phyloP scores from a whole-genome alignment of 129 eudicot species.

The Flaveria brownii region DNA sequence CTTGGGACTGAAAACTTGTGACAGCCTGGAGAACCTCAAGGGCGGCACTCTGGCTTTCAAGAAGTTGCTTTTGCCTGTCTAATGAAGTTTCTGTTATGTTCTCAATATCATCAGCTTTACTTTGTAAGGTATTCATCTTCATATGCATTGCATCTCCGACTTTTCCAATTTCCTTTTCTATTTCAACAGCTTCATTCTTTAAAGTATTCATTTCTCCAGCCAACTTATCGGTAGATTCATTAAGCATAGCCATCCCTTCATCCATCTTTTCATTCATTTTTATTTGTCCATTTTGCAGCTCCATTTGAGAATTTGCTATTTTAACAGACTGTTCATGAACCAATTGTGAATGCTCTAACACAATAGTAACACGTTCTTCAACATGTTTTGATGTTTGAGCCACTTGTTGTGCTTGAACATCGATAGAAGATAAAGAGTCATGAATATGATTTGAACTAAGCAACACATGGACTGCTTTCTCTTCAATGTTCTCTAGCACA shows the following conservation, averaged over 20 bases:
- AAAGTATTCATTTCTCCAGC: constrained; percentile 51
- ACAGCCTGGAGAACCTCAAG: constrained; percentile 56
- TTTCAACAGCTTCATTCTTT: constrained; percentile 59
- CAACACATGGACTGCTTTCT: constrained; percentile 49
- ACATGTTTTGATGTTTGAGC: constrained; percentile 54
- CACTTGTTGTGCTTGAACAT: constrained; percentile 48
- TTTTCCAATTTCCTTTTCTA: constrained; percentile 62
- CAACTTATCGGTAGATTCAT: constrained; percentile 53
- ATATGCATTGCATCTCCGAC: constrained; percentile 58
- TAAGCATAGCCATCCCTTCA: constrained; percentile 54
- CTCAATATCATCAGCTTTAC: constrained; percentile 72
- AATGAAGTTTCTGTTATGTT: constrained; percentile 56
- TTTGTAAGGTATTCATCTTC: constrained; percentile 58
- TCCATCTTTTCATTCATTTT: constrained; percentile 52
- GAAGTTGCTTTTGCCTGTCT: constrained; percentile 63
- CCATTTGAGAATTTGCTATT: constrained; percentile 60
- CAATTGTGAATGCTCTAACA: constrained; percentile 49
- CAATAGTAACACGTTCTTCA: constrained; percentile 37
- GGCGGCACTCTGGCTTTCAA: constrained; percentile 57
- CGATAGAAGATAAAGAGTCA: constrained; percentile 55
- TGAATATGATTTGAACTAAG: constrained; percentile 52
- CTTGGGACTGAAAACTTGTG: constrained; percentile 65
- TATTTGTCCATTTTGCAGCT: constrained; percentile 55
- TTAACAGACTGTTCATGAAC: constrained; percentile 49
- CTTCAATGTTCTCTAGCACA: constrained; percentile 54